Evolutionary conservation across 164 flowering plant species (phyloP).

Genomic region (Kingdonia uniflora): DNA sequence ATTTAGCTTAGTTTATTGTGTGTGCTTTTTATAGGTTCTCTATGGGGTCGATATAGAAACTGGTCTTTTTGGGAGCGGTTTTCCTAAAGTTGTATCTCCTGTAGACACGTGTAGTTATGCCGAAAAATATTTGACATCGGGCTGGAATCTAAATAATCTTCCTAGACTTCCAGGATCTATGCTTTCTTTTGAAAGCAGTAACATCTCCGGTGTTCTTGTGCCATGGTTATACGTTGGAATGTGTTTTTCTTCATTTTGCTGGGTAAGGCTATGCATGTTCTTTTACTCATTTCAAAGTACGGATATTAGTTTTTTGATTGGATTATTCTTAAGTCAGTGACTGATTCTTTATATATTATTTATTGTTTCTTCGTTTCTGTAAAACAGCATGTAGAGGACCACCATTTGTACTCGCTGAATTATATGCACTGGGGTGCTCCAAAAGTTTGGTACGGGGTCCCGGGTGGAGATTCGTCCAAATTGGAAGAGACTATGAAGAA

Average conservation of each 20-base stretch:
- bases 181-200: slow-evolving; percentile 49
- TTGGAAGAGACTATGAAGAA: slow-evolving; percentile 84
- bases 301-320: neutral
- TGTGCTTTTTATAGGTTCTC: slow-evolving; percentile 42
- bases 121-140: slow-evolving; percentile 27
- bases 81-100: slow-evolving; percentile 25
- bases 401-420: slow-evolving; percentile 86
- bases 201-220: slow-evolving; percentile 28
- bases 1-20: slow-evolving; percentile 1
- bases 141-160: slow-evolving; percentile 69
- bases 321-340: too few relatives aligned
- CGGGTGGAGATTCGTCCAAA: slow-evolving; percentile 58
- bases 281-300: neutral
- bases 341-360: too few relatives aligned
- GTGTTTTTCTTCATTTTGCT: slow-evolving; percentile 72
- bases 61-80: slow-evolving; percentile 50
- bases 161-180: slow-evolving; percentile 59
- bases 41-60: slow-evolving; percentile 40
- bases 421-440: slow-evolving; percentile 98
- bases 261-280: slow-evolving; percentile 17
- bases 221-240: slow-evolving; percentile 76
- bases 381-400: slow-evolving; percentile 95
- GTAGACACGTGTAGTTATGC: slow-evolving; percentile 12
- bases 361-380: slow-evolving; percentile 3
- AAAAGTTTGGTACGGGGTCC: slow-evolving; percentile 96